Evolutionary conservation across 257 asterid species (phyloP).

Genomic region (Lavandula angustifolia): DNA sequence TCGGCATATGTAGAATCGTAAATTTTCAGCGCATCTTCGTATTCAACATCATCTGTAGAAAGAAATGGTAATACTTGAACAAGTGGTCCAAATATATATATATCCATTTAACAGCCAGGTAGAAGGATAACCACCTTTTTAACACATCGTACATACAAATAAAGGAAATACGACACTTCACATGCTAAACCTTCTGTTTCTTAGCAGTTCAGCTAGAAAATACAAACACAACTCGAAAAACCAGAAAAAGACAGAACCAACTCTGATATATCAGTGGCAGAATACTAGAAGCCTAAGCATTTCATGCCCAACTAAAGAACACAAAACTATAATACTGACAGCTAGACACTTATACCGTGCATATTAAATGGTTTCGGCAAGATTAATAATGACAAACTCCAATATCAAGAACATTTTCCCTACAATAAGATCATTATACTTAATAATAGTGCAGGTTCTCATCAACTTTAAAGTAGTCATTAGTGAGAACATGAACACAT

Average conservation of each 20-base stretch:
- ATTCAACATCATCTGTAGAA: constrained; percentile 22
- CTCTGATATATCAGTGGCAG: neutral
- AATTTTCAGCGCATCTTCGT: neutral
- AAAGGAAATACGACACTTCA: neutral
- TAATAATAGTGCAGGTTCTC: neutral
- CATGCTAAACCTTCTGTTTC: neutral
- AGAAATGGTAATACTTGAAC: neutral
- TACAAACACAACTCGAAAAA: neutral
- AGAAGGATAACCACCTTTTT: neutral
- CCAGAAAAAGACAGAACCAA: neutral
- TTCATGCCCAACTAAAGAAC: constrained; percentile 5
- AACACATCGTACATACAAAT: neutral
- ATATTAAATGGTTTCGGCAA: neutral
- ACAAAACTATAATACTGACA: neutral
- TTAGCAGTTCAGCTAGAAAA: neutral
- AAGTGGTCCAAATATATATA: neutral
- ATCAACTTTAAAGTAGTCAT: neutral
- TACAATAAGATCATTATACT: neutral
- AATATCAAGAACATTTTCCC: constrained; percentile 6
- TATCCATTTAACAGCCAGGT: neutral
- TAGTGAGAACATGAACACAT: neutral
- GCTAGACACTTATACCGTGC: neutral
- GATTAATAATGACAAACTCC: neutral
- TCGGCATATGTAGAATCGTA: constrained; percentile 48
- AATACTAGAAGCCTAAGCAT: neutral